Evolutionary conservation across 208 protist species (phyloP).

Genomic region (Trypanosoma avium): DNA sequence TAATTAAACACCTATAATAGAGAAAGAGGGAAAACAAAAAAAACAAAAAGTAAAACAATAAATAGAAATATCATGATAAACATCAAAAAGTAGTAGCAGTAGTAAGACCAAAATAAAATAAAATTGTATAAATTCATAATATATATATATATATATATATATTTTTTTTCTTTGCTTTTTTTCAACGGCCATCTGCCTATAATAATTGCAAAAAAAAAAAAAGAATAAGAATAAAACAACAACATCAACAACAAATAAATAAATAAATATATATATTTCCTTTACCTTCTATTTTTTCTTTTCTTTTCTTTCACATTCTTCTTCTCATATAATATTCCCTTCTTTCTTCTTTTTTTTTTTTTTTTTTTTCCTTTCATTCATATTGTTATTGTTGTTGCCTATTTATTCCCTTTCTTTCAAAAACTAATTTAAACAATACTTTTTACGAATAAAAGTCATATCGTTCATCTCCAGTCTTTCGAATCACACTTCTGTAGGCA

Average conservation of each 20-base stretch:
- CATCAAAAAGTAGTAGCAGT: background rate
- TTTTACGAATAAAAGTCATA: conserved; percentile 87
- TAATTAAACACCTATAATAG: background rate
- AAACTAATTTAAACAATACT: no score
- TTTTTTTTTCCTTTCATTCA: background rate
- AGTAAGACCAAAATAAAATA: background rate
- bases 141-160: conserved; percentile 16
- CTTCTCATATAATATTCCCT: no score
- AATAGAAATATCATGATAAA: background rate
- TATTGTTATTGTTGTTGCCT: background rate
- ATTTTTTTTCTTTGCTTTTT: no score
- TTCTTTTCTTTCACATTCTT: conserved; percentile 3
- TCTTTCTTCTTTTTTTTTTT: conserved; percentile 2
- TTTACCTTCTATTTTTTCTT: background rate
- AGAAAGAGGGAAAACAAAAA: background rate
- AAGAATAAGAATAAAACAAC: background rate
- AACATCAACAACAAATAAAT: background rate
- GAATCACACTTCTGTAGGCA: conserved; percentile 92
- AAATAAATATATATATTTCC: background rate
- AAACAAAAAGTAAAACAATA: conserved; percentile 6
- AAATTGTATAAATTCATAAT: background rate
- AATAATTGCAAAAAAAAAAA: background rate
- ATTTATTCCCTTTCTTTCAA: no score
- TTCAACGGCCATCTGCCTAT: background rate
- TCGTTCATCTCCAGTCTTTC: conserved; percentile 80